Evolutionary conservation across 2,329 filamentous ascomycete species (phyloP), one percentile per base, ranked within the genome.

Genomic region (Trichoderma semiorbis): DNA sequence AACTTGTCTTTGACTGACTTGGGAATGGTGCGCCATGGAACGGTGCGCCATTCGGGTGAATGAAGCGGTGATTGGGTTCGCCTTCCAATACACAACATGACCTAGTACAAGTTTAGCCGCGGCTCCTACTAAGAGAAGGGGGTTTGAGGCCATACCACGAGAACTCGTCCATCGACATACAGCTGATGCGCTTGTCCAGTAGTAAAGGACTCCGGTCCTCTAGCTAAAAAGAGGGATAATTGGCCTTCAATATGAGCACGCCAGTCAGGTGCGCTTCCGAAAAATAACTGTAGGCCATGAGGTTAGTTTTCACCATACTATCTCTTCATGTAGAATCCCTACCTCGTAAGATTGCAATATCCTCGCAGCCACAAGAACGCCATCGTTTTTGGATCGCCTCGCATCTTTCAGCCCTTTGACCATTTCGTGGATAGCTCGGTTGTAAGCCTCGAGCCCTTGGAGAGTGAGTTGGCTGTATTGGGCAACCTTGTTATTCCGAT

Each of bases 1-100:
- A 81, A 66, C 26, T 77, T 74, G 58, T 82, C 80, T 26, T 77
- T 78, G 14, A 74, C 66, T 7, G 78, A 74, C 39, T 79, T 81
- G 0, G 79, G 76, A 3, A 74, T 73, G 6, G 72, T 64, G 34
- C 74, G 72, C 79, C 79, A 82, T 0, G 80, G 80, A 21, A 79
- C 67, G 7, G 74, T 79, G 47, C 78, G 78, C 80, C 80, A 82
- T 47, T 77, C 77, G 0, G 74, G 76, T 3, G 73, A 75, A 63
- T 78, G 76, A 10, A 82, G 74, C 18, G 75, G 73, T 34, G 74
- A 78, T 30, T 76, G 75, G 36, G 71, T 72, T 18, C 74, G 71
- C 30, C 66, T 71, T 16, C 74, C 73, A 21, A 75, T 71, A 7
- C 72, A 55, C 7, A 74, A 30, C 69, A 73, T 74, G 43, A 73